phyloP scores from a whole-genome alignment of 2,329 filamentous ascomycete genomes.

The Trichoderma endophyticum region DNA sequence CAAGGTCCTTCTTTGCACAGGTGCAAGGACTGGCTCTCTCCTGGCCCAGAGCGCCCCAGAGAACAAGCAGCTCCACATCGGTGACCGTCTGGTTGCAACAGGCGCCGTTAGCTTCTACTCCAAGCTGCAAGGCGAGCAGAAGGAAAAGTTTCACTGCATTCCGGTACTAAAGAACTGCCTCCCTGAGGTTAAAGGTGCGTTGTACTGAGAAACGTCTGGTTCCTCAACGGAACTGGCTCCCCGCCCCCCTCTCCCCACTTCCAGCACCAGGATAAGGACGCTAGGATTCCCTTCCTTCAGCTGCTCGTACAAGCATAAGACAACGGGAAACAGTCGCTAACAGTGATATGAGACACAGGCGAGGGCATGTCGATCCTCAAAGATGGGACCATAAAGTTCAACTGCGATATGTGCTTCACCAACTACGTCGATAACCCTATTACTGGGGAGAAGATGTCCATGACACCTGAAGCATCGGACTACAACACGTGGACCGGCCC shows the following conservation, averaged over 20 bases:
- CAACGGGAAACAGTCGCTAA: slow-evolving; percentile 8
- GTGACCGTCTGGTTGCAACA: slow-evolving; percentile 53
- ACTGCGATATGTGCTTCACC: slow-evolving; percentile 56
- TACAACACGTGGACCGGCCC: slow-evolving; percentile 44
- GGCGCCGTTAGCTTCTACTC: slow-evolving; percentile 47
- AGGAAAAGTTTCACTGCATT: slow-evolving; percentile 45
- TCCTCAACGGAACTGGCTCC: neutral
- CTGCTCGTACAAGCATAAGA: neutral
- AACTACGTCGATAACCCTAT: slow-evolving; percentile 47
- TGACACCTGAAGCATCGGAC: slow-evolving; percentile 42
- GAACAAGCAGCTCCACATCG: slow-evolving; percentile 50
- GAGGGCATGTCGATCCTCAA: slow-evolving; percentile 45
- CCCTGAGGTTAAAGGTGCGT: slow-evolving; percentile 41
- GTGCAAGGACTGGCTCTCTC: slow-evolving; percentile 54
- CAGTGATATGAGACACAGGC: slow-evolving; percentile 26
- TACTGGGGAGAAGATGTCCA: slow-evolving; percentile 51
- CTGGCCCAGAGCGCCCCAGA: slow-evolving; percentile 50
- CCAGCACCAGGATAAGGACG: neutral
- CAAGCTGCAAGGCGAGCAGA: slow-evolving; percentile 42
- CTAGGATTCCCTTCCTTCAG: slow-evolving; percentile 1
- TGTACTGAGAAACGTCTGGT: neutral
- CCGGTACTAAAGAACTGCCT: slow-evolving; percentile 52
- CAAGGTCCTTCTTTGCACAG: slow-evolving; percentile 53
- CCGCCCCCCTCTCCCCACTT: neutral
- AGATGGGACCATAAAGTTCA: slow-evolving; percentile 57